Evolutionary conservation across 2,329 filamentous ascomycete species (phyloP), one percentile per base, ranked within the genome.

Genomic region (Acrocalymma vagum): DNA sequence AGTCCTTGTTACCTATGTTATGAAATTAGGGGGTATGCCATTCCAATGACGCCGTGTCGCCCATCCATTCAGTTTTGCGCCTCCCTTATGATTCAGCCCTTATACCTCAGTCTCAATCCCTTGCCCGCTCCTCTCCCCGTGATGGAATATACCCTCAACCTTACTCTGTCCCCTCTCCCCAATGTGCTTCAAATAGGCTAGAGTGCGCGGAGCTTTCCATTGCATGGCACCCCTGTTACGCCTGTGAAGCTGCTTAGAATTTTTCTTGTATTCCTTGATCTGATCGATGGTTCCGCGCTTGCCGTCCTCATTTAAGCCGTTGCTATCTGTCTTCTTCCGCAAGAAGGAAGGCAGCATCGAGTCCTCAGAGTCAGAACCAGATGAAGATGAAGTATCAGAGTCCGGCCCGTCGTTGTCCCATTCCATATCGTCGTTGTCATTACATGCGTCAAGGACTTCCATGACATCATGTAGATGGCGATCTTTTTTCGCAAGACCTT

Each of bases 161-260:
- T 72, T 70, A 29, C 72, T 66, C 53, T 75, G 75, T 4, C 79
- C 72, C 18, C 77, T 70, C 45, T 78, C 75, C 1, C 82, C 76
- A 39, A 82, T 81, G 25, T 83, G 79, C 58, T 82, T 81, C 43
- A 85, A 75, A 65, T 79, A 80, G 55, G 84, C 80, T 42, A 73
- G 69, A 38, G 68, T 82, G 62, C 74, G 74, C 14, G 76, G 79
- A 58, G 79, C 65, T 74, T 78, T 80, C 83, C 85, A 90, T 69
- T 90, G 87, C 87, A 90, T 90, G 26, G 87, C 61, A 0, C 87
- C 87, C 15, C 84, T 72, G 58, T 90, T 84, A 60, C 81, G 84
- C 2, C 63, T 32, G 41, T 67, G 63, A 23, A 69, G 32, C 30
- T 63, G 49, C 32, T 65, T 63, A 11, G 46, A 37, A 18, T 60